Evolutionary conservation across 2,329 filamentous ascomycete species (phyloP), one percentile per base, ranked within the genome.

Genomic region (Phialophora verrucosa): DNA sequence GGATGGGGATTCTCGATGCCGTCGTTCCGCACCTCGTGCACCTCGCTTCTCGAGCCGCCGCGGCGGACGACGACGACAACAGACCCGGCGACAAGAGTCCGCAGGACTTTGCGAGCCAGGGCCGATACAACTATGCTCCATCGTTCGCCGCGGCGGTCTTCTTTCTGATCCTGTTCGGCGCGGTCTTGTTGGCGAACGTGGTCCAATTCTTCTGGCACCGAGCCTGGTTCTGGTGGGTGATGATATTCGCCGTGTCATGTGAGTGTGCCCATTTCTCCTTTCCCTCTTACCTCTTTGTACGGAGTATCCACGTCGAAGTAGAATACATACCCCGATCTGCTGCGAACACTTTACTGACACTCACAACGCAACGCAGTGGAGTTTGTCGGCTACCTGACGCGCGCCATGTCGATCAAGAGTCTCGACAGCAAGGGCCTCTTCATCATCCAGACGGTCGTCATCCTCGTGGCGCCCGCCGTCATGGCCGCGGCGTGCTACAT

Each of bases 401-500:
- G 78, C 42, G 70, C 74, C 1, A 56, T 78, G 12, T 67, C 69
- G 10, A 62, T 70, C 64, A 67, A 63, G 14, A 29, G 59, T 29
- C 66, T 66, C n/a, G 51, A 47, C 35, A 54, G 38, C 47, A 38
- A 12, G 27, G 50, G 42, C 49, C 35, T 63, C 50, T 70, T 76
- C 2, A 78, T 76, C 14, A 64, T 74, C 2, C 77, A 77, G 11
- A 77, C 78, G 4, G 71, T 84, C 10, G 70, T 85, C 4, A 78
- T 84, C 42, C 74, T 84, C 1, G 74, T 83, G 3, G 78, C 80
- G 0, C 78, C 78, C 2, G 72, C 81, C 0, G 77, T 81, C 79
- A 78, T 83, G 17, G 83, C 83, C 63, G 81, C 81, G 3, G 83
- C 80, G 60, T 77, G 77, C 25, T 83, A 83, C 72, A 82, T 83